Evolutionary conservation across 73 alveolate genomes (phyloP).

Genomic region (Paramecium bursaria): DNA sequence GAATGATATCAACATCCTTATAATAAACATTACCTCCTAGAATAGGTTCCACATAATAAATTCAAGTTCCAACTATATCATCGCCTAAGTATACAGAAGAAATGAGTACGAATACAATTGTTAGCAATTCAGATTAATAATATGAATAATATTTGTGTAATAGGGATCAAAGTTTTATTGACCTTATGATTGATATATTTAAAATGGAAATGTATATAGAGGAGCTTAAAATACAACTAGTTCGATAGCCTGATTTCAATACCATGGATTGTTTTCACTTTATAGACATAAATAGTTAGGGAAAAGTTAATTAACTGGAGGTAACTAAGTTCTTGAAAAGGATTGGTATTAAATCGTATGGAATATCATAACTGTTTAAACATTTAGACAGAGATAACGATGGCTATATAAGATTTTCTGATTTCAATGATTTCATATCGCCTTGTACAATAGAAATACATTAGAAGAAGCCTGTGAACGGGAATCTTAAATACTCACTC

Average conservation of each 20-base stretch:
- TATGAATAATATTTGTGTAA: not conserved
- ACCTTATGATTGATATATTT: conserved; percentile 8
- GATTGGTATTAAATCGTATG: not conserved
- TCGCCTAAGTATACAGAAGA: no score
- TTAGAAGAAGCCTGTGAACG: conserved; percentile 15
- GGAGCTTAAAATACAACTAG: conserved; percentile 11
- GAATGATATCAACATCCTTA: no score
- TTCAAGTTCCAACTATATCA: no score
- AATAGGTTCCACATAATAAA: no score
- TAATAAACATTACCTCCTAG: no score
- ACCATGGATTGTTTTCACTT: conserved; percentile 51
- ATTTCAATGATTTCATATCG: conserved; percentile 20
- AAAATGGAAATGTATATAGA: conserved; percentile 48
- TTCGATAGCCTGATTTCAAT: conserved; percentile 12
- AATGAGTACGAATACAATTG: no score
- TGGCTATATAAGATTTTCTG: conserved; percentile 56
- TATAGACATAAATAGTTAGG: conserved; percentile 32
- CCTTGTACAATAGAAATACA: not conserved
- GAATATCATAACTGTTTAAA: not conserved
- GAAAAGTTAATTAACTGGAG: conserved; percentile 35
- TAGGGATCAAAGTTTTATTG: not conserved
- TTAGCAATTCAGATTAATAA: not conserved
- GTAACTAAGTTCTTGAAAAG: not conserved
- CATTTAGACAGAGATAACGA: conserved; percentile 48
- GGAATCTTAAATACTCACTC: not conserved